Percentiles rank a stretch among this genome's conserved stretches.
These are phyloP conservation scores for Gautieria morchelliformis DNA, from an alignment of 768 basidiomycete species.

Conservation along the genomic window DNA sequence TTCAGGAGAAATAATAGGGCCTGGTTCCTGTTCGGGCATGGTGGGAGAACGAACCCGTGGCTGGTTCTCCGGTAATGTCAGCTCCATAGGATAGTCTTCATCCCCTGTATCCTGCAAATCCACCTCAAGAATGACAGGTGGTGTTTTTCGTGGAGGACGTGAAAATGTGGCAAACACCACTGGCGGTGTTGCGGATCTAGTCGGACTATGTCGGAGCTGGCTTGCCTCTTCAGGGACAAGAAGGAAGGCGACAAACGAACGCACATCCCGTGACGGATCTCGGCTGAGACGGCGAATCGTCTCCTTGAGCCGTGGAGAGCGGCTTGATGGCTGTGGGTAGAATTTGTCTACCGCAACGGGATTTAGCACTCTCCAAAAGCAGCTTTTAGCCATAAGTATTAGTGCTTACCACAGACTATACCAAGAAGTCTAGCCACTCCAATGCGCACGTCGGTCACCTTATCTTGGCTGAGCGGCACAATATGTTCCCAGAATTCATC, in stretches of 20 bases:
- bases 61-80: background rate
- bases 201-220: background rate
- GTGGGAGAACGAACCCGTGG: no score
- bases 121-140: background rate
- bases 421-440: conserved; percentile 70
- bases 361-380: background rate
- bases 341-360: conserved; percentile 2
- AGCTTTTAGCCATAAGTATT: background rate
- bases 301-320: background rate
- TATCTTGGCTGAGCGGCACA: conserved; percentile 48
- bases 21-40: no score
- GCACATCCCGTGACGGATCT: conserved; percentile 8
- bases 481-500: conserved; percentile 49
- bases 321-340: background rate
- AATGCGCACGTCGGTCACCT: conserved; percentile 77
- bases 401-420: conserved; percentile 41
- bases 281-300: conserved; percentile 1
- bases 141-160: conserved; percentile 21
- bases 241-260: conserved; percentile 3
- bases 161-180: conserved; percentile 28
- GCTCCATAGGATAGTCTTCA: background rate
- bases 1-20: background rate
- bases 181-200: background rate
- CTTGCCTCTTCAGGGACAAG: background rate
- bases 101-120: background rate